phyloP scores from a whole-genome alignment of 495 filamentous ascomycete genomes.

The Hyphodiscus hymeniophilus region DNA sequence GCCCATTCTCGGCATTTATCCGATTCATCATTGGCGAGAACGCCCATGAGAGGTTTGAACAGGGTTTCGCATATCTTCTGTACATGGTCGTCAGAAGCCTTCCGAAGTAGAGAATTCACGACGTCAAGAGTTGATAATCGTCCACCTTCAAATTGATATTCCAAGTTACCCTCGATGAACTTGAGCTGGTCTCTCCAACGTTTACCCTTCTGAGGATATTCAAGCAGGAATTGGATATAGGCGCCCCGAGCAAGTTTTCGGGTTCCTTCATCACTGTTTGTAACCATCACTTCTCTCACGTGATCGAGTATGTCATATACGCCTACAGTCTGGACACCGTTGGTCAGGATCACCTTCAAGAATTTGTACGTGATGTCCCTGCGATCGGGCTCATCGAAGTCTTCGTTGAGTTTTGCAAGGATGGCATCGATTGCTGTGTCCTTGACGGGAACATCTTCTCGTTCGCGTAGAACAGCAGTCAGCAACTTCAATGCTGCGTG shows the following conservation, averaged over 20 bases:
- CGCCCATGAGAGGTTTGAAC: conserved; percentile 79
- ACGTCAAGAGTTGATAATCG: conserved; percentile 87
- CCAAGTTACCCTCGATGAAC: conserved; percentile 84
- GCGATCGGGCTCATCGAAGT: conserved; percentile 84
- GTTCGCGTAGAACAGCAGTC: conserved; percentile 75
- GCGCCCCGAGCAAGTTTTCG: conserved; percentile 79
- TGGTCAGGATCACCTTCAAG: conserved; percentile 71
- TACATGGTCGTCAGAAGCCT: conserved; percentile 68
- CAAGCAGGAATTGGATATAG: conserved; percentile 88
- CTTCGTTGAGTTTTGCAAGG: conserved; percentile 74
- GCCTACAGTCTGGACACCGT: conserved; percentile 75
- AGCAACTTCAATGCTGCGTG: conserved; percentile 85
- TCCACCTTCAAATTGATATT: conserved; percentile 81
- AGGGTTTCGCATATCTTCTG: conserved; percentile 75
- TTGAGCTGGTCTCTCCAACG: conserved; percentile 80
- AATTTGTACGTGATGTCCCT: conserved; percentile 93
- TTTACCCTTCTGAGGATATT: conserved; percentile 86
- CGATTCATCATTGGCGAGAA: conserved; percentile 81
- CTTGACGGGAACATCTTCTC: conserved; percentile 62
- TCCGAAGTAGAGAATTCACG: conserved; percentile 72
- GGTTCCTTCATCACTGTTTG: conserved; percentile 78
- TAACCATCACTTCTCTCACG: conserved; percentile 90
- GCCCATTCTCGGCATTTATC: conserved; percentile 79
- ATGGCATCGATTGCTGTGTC: conserved; percentile 78
- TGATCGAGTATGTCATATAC: conserved; percentile 88